phyloP scores from a whole-genome alignment of 257 asterid species.

The Plantago ovata region DNA sequence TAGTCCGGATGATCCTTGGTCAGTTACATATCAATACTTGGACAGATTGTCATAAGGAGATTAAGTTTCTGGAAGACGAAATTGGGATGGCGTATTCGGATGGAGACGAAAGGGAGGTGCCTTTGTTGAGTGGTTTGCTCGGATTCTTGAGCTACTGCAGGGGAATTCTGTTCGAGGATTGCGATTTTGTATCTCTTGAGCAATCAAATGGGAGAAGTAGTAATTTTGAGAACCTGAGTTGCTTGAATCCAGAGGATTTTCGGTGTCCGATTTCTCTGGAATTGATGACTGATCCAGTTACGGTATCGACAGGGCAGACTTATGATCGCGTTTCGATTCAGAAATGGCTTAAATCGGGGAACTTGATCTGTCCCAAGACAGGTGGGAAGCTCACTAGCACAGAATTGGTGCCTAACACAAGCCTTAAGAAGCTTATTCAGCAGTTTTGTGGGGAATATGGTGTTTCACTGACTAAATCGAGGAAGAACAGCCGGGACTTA shows the following conservation, averaged over 20 bases:
- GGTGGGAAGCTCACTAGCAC: constrained; percentile 47
- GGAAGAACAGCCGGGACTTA: constrained; percentile 43
- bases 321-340: constrained; percentile 67
- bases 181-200: constrained; percentile 29
- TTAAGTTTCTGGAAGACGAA: constrained; percentile 45
- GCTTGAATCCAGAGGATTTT: constrained; percentile 64
- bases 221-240: constrained; percentile 32
- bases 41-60: constrained; percentile 57
- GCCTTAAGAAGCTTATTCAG: constrained; percentile 49
- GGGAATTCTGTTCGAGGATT: constrained; percentile 48
- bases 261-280: constrained; percentile 76
- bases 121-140: constrained; percentile 42
- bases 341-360: constrained; percentile 72
- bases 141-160: constrained; percentile 73
- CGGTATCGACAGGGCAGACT: constrained; percentile 67
- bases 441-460: constrained; percentile 61
- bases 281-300: constrained; percentile 78
- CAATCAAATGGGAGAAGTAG: constrained; percentile 32
- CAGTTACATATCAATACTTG: constrained; percentile 45
- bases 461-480: constrained; percentile 47
- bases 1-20: constrained; percentile 40
- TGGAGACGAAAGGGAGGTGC: constrained; percentile 38
- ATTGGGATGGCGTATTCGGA: constrained; percentile 31
- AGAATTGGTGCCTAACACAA: constrained; percentile 53
- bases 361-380: constrained; percentile 64